phyloP scores from a whole-genome alignment of 169 alveolate genomes.

The Eimeria necatrix region DNA sequence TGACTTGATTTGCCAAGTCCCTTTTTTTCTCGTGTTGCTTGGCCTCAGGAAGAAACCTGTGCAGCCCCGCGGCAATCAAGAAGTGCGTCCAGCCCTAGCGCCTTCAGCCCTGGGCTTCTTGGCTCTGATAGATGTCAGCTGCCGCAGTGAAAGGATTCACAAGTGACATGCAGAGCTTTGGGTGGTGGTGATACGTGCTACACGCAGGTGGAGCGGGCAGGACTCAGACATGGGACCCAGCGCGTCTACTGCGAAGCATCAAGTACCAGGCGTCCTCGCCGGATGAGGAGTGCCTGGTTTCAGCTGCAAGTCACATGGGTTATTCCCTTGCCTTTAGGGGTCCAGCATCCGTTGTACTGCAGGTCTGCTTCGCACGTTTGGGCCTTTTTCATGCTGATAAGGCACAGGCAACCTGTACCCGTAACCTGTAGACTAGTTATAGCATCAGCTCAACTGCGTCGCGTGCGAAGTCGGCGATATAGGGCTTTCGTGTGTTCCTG shows the following conservation, averaged over 20 bases:
- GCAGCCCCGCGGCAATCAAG: constrained; percentile 14
- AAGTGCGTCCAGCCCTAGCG: neutral
- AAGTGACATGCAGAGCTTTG: too few species aligned
- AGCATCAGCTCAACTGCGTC: neutral
- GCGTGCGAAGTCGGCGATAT: neutral
- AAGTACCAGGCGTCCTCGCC: constrained; percentile 92
- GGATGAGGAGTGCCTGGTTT: constrained; percentile 94
- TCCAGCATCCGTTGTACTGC: constrained; percentile 8
- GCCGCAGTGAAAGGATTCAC: too few species aligned
- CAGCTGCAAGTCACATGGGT: constrained; percentile 86
- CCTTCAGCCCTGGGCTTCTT: neutral
- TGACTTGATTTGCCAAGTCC: too few species aligned
- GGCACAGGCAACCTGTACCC: neutral
- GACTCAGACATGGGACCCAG: neutral
- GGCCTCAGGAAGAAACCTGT: neutral
- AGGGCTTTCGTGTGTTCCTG: neutral
- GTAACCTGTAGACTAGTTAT: neutral
- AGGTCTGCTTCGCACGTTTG: neutral
- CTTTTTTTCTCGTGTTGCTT: neutral
- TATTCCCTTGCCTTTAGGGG: constrained; percentile 73
- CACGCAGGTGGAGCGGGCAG: constrained; percentile 8
- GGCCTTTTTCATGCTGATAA: too few species aligned
- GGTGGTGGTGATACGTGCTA: neutral
- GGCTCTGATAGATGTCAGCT: too few species aligned
- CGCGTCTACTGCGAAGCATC: constrained; percentile 18